Percentiles rank a stretch among this genome's conserved stretches.
These are phyloP conservation scores for Yamadazyma sp. DNA, from an alignment of 805 yeast species.

Conservation along the genomic window DNA sequence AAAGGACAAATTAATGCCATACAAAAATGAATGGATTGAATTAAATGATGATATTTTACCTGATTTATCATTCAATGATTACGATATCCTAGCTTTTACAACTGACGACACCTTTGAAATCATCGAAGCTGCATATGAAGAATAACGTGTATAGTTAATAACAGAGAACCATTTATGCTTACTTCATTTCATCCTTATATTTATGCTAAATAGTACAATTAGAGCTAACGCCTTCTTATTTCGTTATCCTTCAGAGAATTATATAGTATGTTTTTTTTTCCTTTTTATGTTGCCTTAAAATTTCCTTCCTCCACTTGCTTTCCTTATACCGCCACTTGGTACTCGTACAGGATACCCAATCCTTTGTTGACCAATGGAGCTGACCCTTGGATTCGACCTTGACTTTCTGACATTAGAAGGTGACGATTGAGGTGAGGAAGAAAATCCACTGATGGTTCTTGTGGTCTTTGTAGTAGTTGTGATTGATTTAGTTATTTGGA, in stretches of 20 bases:
- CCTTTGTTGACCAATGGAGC: constrained; percentile 15
- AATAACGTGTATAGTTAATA: too few relatives aligned
- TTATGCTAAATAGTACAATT: too few relatives aligned
- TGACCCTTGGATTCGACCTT: constrained; percentile 17
- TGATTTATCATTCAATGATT: constrained; percentile 35
- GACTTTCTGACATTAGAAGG: constrained; percentile 18
- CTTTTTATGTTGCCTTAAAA: constrained; percentile 2
- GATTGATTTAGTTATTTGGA: constrained; percentile 22
- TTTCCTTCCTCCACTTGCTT: constrained; percentile 21
- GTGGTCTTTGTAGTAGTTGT: constrained; percentile 13
- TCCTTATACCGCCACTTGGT: constrained; percentile 23
- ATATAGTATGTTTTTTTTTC: not conserved
- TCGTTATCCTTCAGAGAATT: too few relatives aligned
- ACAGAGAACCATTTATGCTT: too few relatives aligned
- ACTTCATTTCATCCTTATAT: too few relatives aligned
- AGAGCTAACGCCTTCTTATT: too few relatives aligned
- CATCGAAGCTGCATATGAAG: constrained; percentile 34
- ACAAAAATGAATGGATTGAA: constrained; percentile 35
- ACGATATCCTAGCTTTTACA: constrained; percentile 41
- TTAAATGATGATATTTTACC: constrained; percentile 26
- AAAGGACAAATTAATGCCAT: constrained; percentile 32
- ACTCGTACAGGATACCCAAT: constrained; percentile 16
- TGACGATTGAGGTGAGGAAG: constrained; percentile 15
- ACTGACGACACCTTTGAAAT: constrained; percentile 36
- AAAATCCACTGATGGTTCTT: constrained; percentile 12